These are phyloP conservation scores for Nemania sp. DNA, from an alignment of 2,329 filamentous ascomycete species.

Conservation along the genomic window DNA sequence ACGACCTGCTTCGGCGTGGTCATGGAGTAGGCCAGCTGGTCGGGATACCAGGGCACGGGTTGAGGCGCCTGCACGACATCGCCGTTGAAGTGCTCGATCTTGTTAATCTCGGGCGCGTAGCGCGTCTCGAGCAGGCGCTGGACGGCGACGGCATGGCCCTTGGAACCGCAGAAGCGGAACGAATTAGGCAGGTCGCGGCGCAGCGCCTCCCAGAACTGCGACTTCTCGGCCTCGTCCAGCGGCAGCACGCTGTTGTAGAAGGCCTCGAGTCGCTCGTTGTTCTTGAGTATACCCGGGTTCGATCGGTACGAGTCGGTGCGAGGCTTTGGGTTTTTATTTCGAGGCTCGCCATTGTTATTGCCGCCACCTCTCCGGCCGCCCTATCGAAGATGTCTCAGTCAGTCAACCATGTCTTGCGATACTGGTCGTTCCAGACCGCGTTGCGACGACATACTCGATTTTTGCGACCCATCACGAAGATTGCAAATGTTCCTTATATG, in stretches of 20 bases:
- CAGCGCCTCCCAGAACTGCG: slow-evolving; percentile 82
- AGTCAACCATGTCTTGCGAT: background rate
- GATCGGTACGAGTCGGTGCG: slow-evolving; percentile 42
- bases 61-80: slow-evolving; percentile 78
- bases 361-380: slow-evolving; percentile 40
- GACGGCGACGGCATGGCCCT: slow-evolving; percentile 90
- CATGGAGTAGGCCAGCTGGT: slow-evolving; percentile 96
- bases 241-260: slow-evolving; percentile 83
- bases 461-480: slow-evolving; percentile 34
- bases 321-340: slow-evolving; percentile 28
- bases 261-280: slow-evolving; percentile 81
- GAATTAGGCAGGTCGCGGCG: slow-evolving; percentile 90
- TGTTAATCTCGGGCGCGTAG: slow-evolving; percentile 88
- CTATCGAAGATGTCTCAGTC: slow-evolving; percentile 22
- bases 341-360: slow-evolving; percentile 39
- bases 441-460: slow-evolving; percentile 32
- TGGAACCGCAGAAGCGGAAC: slow-evolving; percentile 95
- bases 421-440: background rate
- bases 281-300: slow-evolving; percentile 69
- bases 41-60: slow-evolving; percentile 89
- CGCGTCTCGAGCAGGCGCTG: slow-evolving; percentile 84
- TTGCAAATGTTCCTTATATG: background rate
- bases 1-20: slow-evolving; percentile 96
- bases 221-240: slow-evolving; percentile 75
- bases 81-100: slow-evolving; percentile 82